A percentile compares a stretch with the other conserved stretches of the same genome.
phyloP scores from a whole-genome alignment of 2,329 filamentous ascomycete species.

The Cladosporium sphaerospermum region DNA sequence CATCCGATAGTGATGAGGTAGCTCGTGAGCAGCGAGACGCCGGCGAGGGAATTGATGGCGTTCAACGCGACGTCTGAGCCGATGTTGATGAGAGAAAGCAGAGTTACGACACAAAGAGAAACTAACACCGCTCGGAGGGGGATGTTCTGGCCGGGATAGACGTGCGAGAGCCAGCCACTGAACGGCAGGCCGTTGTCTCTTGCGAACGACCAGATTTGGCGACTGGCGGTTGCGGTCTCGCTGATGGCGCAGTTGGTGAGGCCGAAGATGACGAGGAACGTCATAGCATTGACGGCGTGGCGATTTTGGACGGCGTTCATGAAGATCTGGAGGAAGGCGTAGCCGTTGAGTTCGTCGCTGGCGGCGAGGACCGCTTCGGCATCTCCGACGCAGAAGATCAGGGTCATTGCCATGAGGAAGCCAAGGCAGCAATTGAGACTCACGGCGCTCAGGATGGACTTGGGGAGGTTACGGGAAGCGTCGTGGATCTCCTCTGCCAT shows the following conservation, averaged over 20 bases:
- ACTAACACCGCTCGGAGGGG: slow-evolving; percentile 24
- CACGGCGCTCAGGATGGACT: slow-evolving; percentile 22
- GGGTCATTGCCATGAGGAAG: slow-evolving; percentile 22
- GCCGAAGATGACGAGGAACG: slow-evolving; percentile 20
- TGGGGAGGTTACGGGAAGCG: slow-evolving; percentile 23
- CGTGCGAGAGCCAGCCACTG: slow-evolving; percentile 2
- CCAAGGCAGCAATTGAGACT: slow-evolving; percentile 19
- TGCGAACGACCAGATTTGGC: slow-evolving; percentile 37
- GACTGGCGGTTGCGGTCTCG: slow-evolving; percentile 36
- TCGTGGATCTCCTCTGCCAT: slow-evolving; percentile 30
- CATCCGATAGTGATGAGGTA: slow-evolving; percentile 23
- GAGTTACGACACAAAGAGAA: slow-evolving; percentile 18
- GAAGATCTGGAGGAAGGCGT: slow-evolving; percentile 41
- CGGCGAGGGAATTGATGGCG: slow-evolving; percentile 35
- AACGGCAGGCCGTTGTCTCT: slow-evolving; percentile 18
- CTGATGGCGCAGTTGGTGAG: slow-evolving; percentile 23
- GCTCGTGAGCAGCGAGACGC: slow-evolving; percentile 32
- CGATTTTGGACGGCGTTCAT: slow-evolving; percentile 26
- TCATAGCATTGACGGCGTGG: slow-evolving; percentile 25
- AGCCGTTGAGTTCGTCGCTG: slow-evolving; percentile 27
- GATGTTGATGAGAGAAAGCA: slow-evolving; percentile 29
- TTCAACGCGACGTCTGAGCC: slow-evolving; percentile 36
- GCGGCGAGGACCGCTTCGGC: slow-evolving; percentile 32
- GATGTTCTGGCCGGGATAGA: slow-evolving; percentile 15
- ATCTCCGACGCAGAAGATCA: slow-evolving; percentile 31